Percentiles rank a stretch among this genome's conserved stretches.
These are phyloP conservation scores for Sphagnum fallax DNA, from an alignment of 228 moss, liverwort and hornwort genomes.

Conservation along the genomic window DNA sequence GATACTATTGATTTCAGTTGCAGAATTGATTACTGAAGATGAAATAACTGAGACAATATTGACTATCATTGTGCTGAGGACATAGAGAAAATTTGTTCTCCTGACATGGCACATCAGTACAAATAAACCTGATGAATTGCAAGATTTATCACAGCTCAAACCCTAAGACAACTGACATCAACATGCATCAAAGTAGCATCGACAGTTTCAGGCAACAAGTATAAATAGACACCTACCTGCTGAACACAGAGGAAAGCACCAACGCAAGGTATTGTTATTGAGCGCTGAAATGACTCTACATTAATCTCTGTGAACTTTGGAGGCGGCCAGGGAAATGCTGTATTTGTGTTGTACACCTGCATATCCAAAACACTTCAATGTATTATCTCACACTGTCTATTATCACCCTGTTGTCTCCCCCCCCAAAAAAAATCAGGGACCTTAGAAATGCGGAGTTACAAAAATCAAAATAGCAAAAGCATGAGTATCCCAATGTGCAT, in stretches of 20 bases:
- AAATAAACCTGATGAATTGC: no score
- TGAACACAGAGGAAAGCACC: slow-evolving; percentile 72
- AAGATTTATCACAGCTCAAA: no score
- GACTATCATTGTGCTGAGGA: no score
- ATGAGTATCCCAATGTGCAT: not conserved
- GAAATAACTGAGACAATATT: not conserved
- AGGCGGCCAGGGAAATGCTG: slow-evolving; percentile 55
- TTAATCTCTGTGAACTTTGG: slow-evolving; percentile 60
- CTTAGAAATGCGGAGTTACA: no score
- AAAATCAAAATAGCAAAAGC: not conserved
- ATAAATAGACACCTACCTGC: slow-evolving; percentile 23
- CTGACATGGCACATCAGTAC: no score
- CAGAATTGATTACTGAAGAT: not conserved
- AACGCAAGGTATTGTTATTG: slow-evolving; percentile 44
- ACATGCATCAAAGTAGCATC: not conserved
- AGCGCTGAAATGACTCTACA: slow-evolving; percentile 45
- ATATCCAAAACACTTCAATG: not conserved
- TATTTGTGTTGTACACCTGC: slow-evolving; percentile 57
- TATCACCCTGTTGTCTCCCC: no score
- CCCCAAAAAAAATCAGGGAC: no score
- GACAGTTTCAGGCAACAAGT: not conserved
- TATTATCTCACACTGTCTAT: no score
- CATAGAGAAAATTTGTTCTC: no score
- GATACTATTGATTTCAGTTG: no score
- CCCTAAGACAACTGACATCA: not conserved